Evolutionary conservation across 441 rosid genomes (phyloP), one percentile per base, ranked within the genome.

Genomic region (Corymbia calophylla): DNA sequence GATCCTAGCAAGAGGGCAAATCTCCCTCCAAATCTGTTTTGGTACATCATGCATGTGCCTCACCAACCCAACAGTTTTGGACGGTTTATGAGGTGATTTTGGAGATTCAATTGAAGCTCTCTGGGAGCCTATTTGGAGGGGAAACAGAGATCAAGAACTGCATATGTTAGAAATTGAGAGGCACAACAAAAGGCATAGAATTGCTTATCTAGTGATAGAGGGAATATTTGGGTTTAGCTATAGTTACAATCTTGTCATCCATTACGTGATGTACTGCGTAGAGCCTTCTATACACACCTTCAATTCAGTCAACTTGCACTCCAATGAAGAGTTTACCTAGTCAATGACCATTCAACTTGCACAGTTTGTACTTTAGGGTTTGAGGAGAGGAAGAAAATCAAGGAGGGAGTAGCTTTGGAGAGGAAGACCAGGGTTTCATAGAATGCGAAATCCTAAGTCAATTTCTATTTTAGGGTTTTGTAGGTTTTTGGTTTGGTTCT

Each of bases 1-100:
- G 87, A 87, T 66, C 47, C 48, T 53, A 58, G 85, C 88, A 88
- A 89, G 19, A 88, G 25, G 91, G 87, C 73, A 87, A 55, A 54
- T 12, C 14, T 64, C 14, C 53, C 51, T 62, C 60, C 51, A 32
- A 53, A 87, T 44, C 64, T 17, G 86, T 55, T 48, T 48, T 88
- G 73, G 84, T 85, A 82, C 87, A 81, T 13, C 49, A 87, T 29
- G 54, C 89, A 88, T 77, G 88, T 91, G 94, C 93, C 89, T 89
- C 92, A 29, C 87, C 92, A 91, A 56, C 91, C 88, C 64, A 62
- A 88, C 90, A 21, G 35, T 44, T 14, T 55, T 23, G 48, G 66
- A 77, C 44, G 35, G 15, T 49, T 80, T 32, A 13, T 21, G 51
- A 77, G 51, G 84, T 39, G 49, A 39, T 77, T 44, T 21, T 47